Conservation (phyloP, 177 flowering plant species). For the Vitis hybrid region DNA sequence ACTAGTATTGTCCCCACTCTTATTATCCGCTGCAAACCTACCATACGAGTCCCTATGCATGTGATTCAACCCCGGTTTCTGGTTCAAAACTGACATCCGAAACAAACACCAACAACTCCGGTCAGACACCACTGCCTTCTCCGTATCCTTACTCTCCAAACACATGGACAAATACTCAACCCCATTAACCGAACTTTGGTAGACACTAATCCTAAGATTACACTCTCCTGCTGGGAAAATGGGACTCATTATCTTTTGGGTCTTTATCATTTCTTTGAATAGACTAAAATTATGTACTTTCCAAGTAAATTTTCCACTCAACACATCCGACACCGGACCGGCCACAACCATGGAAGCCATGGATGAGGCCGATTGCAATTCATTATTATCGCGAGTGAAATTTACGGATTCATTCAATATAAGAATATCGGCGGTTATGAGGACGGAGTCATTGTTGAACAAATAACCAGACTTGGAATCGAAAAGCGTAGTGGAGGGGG, state of each 20-base stretch:
- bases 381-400: slow-evolving; percentile 64
- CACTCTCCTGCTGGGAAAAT: slow-evolving; percentile 94
- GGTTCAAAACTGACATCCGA: slow-evolving; percentile 92
- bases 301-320: slow-evolving; percentile 95
- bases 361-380: slow-evolving; percentile 32
- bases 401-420: slow-evolving; percentile 71
- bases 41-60: slow-evolving; percentile 95
- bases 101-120: slow-evolving; percentile 99
- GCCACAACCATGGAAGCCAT: slow-evolving; percentile 27
- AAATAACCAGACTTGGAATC: slow-evolving; percentile 70
- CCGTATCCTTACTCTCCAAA: slow-evolving; percentile 95
- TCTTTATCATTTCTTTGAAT: slow-evolving; percentile 93
- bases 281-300: slow-evolving; percentile 90
- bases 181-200: slow-evolving; percentile 86
- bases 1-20: slow-evolving; percentile 92
- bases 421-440: slow-evolving; percentile 83
- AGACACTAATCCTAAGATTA: slow-evolving; percentile 88
- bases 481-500: slow-evolving; percentile 59
- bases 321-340: slow-evolving; percentile 59
- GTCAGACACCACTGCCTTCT: slow-evolving; percentile 60
- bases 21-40: slow-evolving; percentile 89
- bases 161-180: slow-evolving; percentile 90
- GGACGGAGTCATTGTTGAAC: slow-evolving; percentile 45
- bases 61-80: slow-evolving; percentile 78
- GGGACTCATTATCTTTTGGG: slow-evolving; percentile 98